Base-by-base conservation (phyloP, 805 yeast genomes). In the Zygosaccharomyces bailii region DNA sequence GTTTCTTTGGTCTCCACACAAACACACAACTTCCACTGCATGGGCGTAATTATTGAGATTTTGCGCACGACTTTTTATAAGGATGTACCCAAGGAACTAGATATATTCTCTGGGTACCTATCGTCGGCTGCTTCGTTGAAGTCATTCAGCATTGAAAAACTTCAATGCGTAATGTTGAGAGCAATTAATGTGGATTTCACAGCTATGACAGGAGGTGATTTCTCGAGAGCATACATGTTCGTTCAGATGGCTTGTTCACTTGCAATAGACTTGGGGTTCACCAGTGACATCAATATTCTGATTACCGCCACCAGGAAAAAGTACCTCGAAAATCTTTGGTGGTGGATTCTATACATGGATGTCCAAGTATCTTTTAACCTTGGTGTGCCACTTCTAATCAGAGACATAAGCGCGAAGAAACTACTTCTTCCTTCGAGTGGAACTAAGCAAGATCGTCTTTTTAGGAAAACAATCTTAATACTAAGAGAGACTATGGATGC, bases 291-390 rank as follows among this genome's bases (percentile, higher is more conserved):
- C 5, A 18, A 21, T 6, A 21, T 37, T 23, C 32, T 32, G 7
- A 23, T 20, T 7, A 37, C 13, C 9, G 16, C 32, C 11, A 37
- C 11, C 10, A 3, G 18, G 13, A 37, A 24, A 24, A 23, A 2
- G 7, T 37, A 37, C 19, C 4, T 37, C 20, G 41, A 23, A 13
- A 37, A 37, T 24, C 32, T 37, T 9, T 37, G 31, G 30, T 16
- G 32, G 13, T 37, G 41, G 41, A 20, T 37, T 23, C 24, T 37
- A 19, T 24, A 37, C 23, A 37, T 37, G 41, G 41, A 37, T 23
- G 7, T 37, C 6, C 32, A 37, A 20, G 32, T 37, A 5, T 37
- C 41, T 37, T 37, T 37, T 20, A 37, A 37, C 18, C 19, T 37
- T 11, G 41, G 41, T 4, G 20, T 24, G 9, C 41, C 41, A 4